Evolutionary conservation across 2,329 filamentous ascomycete genomes (phyloP).

Genomic region (Colletotrichum sp.): DNA sequence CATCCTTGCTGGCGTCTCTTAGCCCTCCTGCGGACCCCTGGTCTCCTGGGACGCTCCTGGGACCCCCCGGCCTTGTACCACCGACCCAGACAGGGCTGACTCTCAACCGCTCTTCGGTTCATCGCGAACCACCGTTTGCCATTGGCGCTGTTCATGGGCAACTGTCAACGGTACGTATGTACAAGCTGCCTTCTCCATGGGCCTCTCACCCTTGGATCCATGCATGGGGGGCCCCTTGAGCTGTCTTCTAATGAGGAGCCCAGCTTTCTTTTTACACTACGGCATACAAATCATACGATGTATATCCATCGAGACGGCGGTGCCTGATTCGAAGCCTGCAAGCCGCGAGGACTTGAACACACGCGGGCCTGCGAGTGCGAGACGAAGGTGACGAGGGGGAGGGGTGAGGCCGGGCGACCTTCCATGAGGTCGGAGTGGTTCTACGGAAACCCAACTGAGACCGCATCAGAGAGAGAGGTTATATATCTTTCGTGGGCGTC

Average conservation of each 20-base stretch:
- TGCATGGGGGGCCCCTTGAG: background rate
- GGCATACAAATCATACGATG: slow-evolving; percentile 18
- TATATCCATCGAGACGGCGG: slow-evolving; percentile 7
- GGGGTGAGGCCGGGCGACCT: background rate
- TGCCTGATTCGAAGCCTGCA: background rate
- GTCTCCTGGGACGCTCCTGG: background rate
- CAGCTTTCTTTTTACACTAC: slow-evolving; percentile 13
- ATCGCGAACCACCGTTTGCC: background rate
- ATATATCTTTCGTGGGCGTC: slow-evolving; percentile 10
- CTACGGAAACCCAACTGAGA: background rate
- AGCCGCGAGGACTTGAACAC: background rate
- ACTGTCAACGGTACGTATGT: background rate
- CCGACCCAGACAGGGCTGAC: slow-evolving; percentile 3
- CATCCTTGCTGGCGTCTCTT: background rate
- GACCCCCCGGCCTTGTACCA: background rate
- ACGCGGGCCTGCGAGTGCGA: background rate
- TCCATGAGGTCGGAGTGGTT: background rate
- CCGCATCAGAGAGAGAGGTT: background rate
- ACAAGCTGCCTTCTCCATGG: background rate
- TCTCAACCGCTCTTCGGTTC: slow-evolving; percentile 2
- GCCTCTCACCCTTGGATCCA: background rate
- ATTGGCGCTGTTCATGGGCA: background rate
- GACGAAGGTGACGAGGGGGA: background rate
- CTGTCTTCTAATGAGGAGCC: slow-evolving; percentile 1
- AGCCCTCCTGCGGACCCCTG: background rate